These are phyloP conservation scores for Madurella fahalii DNA, from an alignment of 2,329 filamentous ascomycete genomes.

Conservation along the genomic window DNA sequence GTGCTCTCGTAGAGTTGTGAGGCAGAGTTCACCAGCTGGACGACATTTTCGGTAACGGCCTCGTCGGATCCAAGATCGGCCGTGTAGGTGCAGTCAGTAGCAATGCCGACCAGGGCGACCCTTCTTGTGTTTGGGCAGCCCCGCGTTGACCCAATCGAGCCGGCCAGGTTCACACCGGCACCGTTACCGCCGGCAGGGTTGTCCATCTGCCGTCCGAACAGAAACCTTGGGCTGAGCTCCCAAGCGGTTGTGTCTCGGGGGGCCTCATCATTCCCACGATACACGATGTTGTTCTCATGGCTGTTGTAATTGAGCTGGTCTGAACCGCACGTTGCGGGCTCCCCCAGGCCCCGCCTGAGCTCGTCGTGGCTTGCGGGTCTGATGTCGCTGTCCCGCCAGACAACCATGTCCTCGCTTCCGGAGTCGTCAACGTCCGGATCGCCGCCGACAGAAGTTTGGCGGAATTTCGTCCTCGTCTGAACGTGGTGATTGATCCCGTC, in stretches of 20 bases:
- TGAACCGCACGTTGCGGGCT: slow-evolving; percentile 53
- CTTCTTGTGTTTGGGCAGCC: slow-evolving; percentile 89
- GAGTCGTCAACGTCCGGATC: slow-evolving; percentile 63
- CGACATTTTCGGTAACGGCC: slow-evolving; percentile 69
- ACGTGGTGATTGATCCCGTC: slow-evolving; percentile 82
- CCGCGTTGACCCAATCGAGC: slow-evolving; percentile 72
- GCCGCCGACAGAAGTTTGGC: slow-evolving; percentile 62
- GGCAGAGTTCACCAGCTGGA: slow-evolving; percentile 78
- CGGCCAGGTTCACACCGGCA: slow-evolving; percentile 71
- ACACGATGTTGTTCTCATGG: slow-evolving; percentile 66
- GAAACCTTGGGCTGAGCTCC: slow-evolving; percentile 55
- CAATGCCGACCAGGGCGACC: slow-evolving; percentile 86
- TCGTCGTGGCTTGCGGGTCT: slow-evolving; percentile 48
- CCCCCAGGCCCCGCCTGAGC: slow-evolving; percentile 52
- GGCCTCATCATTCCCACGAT: slow-evolving; percentile 47
- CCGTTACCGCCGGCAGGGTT: slow-evolving; percentile 68
- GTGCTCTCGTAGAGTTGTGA: slow-evolving; percentile 83
- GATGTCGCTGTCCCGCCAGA: slow-evolving; percentile 91
- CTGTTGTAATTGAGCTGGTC: slow-evolving; percentile 78
- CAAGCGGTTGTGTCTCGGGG: slow-evolving; percentile 40
- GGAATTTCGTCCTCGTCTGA: slow-evolving; percentile 70
- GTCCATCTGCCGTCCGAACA: slow-evolving; percentile 75
- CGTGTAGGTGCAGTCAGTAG: slow-evolving; percentile 89
- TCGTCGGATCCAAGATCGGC: slow-evolving; percentile 62
- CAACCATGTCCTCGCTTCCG: slow-evolving; percentile 72